Conservation (phyloP, 1,284 basidiomycete species). For the Amylostereum areolatum region DNA sequence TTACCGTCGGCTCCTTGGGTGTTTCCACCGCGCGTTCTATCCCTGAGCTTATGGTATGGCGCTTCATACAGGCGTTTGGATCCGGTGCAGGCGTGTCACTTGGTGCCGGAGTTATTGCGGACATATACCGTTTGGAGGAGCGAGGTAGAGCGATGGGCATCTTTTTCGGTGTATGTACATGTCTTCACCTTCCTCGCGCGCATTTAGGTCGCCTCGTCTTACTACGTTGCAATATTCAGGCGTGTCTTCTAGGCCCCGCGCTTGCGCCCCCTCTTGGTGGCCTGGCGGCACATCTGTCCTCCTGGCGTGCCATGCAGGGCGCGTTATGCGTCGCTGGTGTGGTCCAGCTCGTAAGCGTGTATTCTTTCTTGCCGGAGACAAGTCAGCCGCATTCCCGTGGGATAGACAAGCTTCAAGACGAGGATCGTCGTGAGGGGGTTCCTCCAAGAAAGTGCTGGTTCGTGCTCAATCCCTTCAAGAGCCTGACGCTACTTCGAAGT, state of each 20-base stretch:
- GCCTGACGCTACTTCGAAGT: conserved; percentile 47
- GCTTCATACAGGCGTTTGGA: conserved; percentile 63
- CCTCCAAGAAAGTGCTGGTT: conserved; percentile 23
- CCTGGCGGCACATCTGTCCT: conserved; percentile 45
- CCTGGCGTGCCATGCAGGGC: conserved; percentile 68
- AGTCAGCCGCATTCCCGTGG: conserved; percentile 46
- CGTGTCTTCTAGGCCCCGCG: conserved; percentile 27
- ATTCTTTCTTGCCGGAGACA: conserved; percentile 66
- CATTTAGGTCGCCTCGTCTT: not conserved
- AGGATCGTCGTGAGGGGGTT: too few species aligned
- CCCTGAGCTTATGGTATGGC: conserved; percentile 48
- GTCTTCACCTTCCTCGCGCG: not conserved
- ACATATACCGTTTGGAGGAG: conserved; percentile 58
- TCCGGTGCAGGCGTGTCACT: conserved; percentile 41
- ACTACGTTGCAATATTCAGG: conserved; percentile 12
- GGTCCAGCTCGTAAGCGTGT: conserved; percentile 38
- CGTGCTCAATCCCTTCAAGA: conserved; percentile 56
- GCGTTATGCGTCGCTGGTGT: conserved; percentile 39
- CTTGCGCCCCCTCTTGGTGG: conserved; percentile 34
- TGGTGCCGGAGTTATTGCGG: conserved; percentile 59
- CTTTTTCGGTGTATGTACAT: conserved; percentile 44
- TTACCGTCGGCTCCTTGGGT: conserved; percentile 55
- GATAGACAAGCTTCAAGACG: conserved; percentile 31
- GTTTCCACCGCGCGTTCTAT: conserved; percentile 45
- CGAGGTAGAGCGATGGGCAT: conserved; percentile 59